These are phyloP conservation scores for Penicillium hordei DNA, from an alignment of 2,329 filamentous ascomycete species.

Conservation along the genomic window DNA sequence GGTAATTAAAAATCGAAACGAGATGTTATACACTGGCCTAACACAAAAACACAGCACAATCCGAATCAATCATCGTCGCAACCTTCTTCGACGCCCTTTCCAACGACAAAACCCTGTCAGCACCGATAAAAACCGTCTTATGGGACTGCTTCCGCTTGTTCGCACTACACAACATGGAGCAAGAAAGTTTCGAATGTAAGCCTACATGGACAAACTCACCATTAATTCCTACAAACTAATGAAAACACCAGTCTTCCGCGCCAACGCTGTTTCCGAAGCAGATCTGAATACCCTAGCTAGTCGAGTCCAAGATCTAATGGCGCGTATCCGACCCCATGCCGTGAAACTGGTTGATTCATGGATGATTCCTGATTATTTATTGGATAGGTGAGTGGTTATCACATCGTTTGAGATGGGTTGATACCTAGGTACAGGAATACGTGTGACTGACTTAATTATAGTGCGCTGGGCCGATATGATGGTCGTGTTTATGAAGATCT, in stretches of 20 bases:
- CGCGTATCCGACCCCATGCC: slow-evolving; percentile 51
- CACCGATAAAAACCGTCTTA: slow-evolving; percentile 32
- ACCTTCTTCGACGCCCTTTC: too few relatives aligned
- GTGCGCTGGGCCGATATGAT: slow-evolving; percentile 53
- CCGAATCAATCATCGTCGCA: too few relatives aligned
- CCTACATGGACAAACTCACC: rapidly evolving
- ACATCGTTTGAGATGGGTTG: neutral
- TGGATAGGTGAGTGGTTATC: slow-evolving; percentile 40
- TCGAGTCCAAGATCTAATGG: slow-evolving; percentile 50
- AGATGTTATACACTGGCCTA: too few relatives aligned
- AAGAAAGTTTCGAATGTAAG: slow-evolving; percentile 28
- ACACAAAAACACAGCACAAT: too few relatives aligned
- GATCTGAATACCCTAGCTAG: slow-evolving; percentile 45
- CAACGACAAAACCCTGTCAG: too few relatives aligned
- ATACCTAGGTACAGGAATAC: neutral
- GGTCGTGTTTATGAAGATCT: slow-evolving; percentile 56
- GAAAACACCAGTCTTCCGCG: neutral
- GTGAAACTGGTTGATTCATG: slow-evolving; percentile 54
- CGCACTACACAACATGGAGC: slow-evolving; percentile 50
- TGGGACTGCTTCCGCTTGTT: slow-evolving; percentile 50
- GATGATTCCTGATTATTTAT: slow-evolving; percentile 54
- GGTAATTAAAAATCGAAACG: too few relatives aligned
- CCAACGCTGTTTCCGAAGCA: slow-evolving; percentile 43
- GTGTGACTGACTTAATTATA: slow-evolving; percentile 19
- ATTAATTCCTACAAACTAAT: neutral